Conservation (phyloP, 1,284 basidiomycete genomes). For the Ceratobasidium papillatum region DNA sequence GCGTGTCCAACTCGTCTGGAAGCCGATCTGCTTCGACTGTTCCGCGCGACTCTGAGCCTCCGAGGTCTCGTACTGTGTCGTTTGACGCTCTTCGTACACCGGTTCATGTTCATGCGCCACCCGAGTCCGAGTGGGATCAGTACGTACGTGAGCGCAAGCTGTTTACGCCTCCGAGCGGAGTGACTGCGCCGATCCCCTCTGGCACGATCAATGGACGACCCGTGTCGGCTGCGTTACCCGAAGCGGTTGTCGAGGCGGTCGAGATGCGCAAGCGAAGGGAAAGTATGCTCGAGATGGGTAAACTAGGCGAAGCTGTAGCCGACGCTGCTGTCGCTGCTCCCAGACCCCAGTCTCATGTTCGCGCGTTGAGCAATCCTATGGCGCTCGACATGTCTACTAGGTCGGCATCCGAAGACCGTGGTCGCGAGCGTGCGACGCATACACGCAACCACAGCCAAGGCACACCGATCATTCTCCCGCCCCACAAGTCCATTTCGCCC, state of each 20-base stretch:
- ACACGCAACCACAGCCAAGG: conserved; percentile 61
- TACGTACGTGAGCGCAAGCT: conserved; percentile 82
- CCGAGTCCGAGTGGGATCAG: conserved; percentile 73
- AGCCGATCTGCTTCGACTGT: background rate
- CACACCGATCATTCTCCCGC: conserved; percentile 69
- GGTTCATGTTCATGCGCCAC: conserved; percentile 70
- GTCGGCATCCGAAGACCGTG: background rate
- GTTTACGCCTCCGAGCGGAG: conserved; percentile 79
- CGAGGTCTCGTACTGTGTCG: conserved; percentile 54
- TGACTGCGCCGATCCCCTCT: conserved; percentile 74
- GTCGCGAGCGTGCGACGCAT: conserved; percentile 55
- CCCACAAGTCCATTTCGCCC: conserved; percentile 49
- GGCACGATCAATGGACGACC: conserved; percentile 54
- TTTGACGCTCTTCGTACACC: conserved; percentile 53
- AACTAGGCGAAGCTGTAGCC: conserved; percentile 19
- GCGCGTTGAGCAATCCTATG: conserved; percentile 18
- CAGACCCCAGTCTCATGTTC: conserved; percentile 3
- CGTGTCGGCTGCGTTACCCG: conserved; percentile 60
- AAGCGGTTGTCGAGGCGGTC: conserved; percentile 76
- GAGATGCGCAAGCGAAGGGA: conserved; percentile 72
- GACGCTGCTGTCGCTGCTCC: background rate
- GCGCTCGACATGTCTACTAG: background rate
- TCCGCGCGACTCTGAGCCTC: conserved; percentile 13
- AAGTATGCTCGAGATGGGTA: conserved; percentile 59
- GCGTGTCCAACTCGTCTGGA: conserved; percentile 12